phyloP scores from a whole-genome alignment of 768 basidiomycete genomes.

The Lepiota venenata region DNA sequence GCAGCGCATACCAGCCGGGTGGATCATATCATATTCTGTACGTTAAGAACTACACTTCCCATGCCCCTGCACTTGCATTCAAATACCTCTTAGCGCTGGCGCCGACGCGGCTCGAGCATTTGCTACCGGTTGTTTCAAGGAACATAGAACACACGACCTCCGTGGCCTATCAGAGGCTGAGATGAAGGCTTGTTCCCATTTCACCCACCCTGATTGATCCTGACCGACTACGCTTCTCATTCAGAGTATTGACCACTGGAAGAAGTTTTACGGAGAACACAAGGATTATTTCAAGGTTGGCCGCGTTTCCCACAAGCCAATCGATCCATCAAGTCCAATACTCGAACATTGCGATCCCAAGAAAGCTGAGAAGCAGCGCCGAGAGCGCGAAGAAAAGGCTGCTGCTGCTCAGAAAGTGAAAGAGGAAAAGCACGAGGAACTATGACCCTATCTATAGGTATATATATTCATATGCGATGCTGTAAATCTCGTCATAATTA shows the following conservation, averaged over 20 bases:
- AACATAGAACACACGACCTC: slow-evolving; percentile 88
- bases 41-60: slow-evolving; percentile 20
- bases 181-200: slow-evolving; percentile 48
- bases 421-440: slow-evolving; percentile 32
- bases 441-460: slow-evolving; percentile 20
- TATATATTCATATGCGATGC: slow-evolving; percentile 2
- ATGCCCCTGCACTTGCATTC: slow-evolving; percentile 17
- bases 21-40: slow-evolving; percentile 79
- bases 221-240: slow-evolving; percentile 5
- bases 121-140: slow-evolving; percentile 90
- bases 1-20: slow-evolving; percentile 82
- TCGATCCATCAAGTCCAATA: slow-evolving; percentile 73
- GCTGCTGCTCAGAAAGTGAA: slow-evolving; percentile 14
- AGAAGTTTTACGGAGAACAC: slow-evolving; percentile 81
- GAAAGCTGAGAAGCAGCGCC: slow-evolving; percentile 38
- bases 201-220: not conserved
- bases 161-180: slow-evolving; percentile 77
- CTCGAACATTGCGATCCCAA: slow-evolving; percentile 72
- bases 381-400: slow-evolving; percentile 18
- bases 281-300: slow-evolving; percentile 80
- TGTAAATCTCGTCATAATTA: slow-evolving; percentile 6
- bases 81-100: slow-evolving; percentile 54
- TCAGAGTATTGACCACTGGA: slow-evolving; percentile 85
- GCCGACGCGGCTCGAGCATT: slow-evolving; percentile 90
- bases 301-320: slow-evolving; percentile 68